Base-by-base conservation (phyloP, 345 rosid species). In the Lepidium sativum region DNA sequence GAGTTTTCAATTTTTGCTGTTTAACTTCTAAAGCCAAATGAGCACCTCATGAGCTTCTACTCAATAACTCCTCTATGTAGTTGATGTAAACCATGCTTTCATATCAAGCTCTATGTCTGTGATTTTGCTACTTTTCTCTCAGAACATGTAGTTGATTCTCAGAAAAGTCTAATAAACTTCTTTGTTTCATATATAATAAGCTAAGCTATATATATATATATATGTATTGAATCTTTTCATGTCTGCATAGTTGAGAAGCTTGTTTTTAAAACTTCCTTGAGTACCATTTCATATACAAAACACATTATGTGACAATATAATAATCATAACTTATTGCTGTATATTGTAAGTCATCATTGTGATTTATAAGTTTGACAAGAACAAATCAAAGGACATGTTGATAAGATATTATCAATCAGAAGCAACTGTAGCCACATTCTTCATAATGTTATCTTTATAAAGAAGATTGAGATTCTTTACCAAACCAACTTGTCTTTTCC, bases 41-140 rank as follows among this genome's bases (percentile, higher is more conserved):
- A 53, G 31, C 62, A 43, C 17, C 55, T 43, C 34, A 52, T 70
- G 69, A 62, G 74, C 62, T 34, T 43, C 54, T 35, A 23, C 37
- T 41, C 53, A 61, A 8, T 34, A 61, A 53, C 23, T 37, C 21
- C 10, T 71, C 65, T 56, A 40, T 56, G 70, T 39, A 31, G 70
- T 63, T 64, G 29, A 44, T 70, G 74, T 61, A 53, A 62, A 33
- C 49, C 42, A 43, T 38, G 34, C 13, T 70, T 62, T 54, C 35
- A 45, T 62, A 8, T 59, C 21, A 9, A 57, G 35, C 14, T 58
- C 63, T 57, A 6, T 54, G 34, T 48, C 69, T 56, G 65, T 57
- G 60, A 16, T 64, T 64, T 47, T 71, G 59, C 60, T 71, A 57
- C 70, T 48, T 15, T 56, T 71, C 53, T 71, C 47, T 32, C 23